Evolutionary conservation across 2,329 filamentous ascomycete genomes (phyloP), one percentile per base, ranked within the genome.

Genomic region (Pyricularia pennisetigena): DNA sequence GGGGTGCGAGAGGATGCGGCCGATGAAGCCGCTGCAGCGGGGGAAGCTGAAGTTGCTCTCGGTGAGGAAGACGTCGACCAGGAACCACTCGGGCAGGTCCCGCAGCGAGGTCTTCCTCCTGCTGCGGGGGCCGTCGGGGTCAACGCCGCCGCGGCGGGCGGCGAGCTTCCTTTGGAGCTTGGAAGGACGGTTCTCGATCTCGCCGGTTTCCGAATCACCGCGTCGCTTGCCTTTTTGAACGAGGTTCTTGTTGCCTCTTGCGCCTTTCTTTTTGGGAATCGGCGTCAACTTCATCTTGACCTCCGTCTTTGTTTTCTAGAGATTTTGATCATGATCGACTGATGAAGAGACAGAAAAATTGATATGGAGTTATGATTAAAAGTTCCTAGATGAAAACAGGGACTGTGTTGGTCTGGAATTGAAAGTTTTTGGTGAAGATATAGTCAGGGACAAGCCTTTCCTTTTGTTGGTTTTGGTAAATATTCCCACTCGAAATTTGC

Each of bases 21-120:
- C 82, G 32, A 88, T 75, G 35, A 78, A 74, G 12, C 74, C 79
- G 67, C 79, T 82, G 65, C 80, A 77, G 5, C 76, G 78, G 0
- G 83, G 79, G 0, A 88, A 76, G 66, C 81, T 78, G 64, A 83
- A 70, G 70, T 85, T 86, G 70, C 76, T 73, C 65, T 83, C 85
- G 67, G 82, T 75, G 70, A 83, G 74, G 68, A 86, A 81, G 65
- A 88, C 85, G 35, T 70, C 77, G 72, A 86, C 83, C 14, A 87
- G 78, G 28, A 87, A 76, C 73, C 87, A 85, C 7, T 80, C 73
- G 0, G 85, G 85, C 9, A 87, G 75, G 70, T 74, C 76, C 62
- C 81, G 72, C 2, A 78, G 65, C 28, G 73, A 70, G 1, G 75
- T 73, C 16, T 71, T 71, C 67, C 68, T 73, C 59, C 68, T 67